These are phyloP conservation scores for Biscogniauxia mediterranea DNA, from an alignment of 2,329 filamentous ascomycete species.

Conservation along the genomic window DNA sequence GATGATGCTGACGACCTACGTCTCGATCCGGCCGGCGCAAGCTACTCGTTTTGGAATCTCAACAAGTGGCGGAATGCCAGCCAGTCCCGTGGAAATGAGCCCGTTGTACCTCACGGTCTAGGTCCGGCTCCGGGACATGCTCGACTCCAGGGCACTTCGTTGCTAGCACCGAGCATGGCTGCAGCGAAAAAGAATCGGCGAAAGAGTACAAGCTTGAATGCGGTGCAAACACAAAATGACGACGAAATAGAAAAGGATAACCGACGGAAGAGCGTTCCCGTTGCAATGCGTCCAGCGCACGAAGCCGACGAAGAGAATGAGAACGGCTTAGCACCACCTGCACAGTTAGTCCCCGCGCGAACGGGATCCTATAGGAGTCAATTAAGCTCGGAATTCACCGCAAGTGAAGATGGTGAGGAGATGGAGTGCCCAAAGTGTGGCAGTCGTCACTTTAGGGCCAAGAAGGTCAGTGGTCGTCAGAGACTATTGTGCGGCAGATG, in stretches of 20 bases:
- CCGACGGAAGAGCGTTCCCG: conserved; percentile 24
- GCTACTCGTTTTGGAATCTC: conserved; percentile 57
- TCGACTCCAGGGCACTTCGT: conserved; percentile 13
- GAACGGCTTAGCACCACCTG: conserved; percentile 13
- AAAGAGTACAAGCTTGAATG: conserved; percentile 16
- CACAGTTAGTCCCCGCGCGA: conserved; percentile 7
- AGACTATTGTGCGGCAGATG: conserved; percentile 62
- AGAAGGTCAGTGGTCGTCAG: conserved; percentile 51
- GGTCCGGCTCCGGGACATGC: conserved; percentile 9
- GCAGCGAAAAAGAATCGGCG: conserved; percentile 15
- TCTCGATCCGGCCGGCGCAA: conserved; percentile 40
- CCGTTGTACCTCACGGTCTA: background rate
- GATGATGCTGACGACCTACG: conserved; percentile 40
- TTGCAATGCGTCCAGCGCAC: background rate
- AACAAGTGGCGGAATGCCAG: conserved; percentile 49
- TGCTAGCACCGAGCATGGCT: conserved; percentile 8
- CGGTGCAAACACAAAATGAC: conserved; percentile 1
- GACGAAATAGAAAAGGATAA: conserved; percentile 10
- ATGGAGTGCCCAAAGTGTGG: conserved; percentile 59
- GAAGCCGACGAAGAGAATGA: conserved; percentile 15
- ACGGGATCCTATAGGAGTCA: conserved; percentile 49
- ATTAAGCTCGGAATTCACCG: conserved; percentile 55
- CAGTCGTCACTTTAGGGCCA: conserved; percentile 61
- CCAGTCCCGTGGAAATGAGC: conserved; percentile 6
- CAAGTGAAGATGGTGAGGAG: conserved; percentile 45